These are phyloP conservation scores for Candida sphagnicola DNA, from an alignment of 805 yeast species.

Conservation along the genomic window DNA sequence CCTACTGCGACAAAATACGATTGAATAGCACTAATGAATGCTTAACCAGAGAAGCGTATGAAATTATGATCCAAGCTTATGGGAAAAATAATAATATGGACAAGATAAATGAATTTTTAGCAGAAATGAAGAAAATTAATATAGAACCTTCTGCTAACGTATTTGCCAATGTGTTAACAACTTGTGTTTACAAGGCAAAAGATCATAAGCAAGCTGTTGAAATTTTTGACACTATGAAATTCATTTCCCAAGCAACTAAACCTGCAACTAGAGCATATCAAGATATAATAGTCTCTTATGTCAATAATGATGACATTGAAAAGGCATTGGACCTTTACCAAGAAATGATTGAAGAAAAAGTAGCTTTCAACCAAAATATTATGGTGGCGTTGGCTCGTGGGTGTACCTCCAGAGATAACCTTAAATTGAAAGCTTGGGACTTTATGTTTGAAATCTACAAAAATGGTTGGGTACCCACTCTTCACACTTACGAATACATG, in stretches of 20 bases:
- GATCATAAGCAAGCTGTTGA: constrained; percentile 61
- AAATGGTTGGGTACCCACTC: constrained; percentile 37
- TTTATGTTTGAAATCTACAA: constrained; percentile 63
- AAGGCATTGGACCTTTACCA: constrained; percentile 71
- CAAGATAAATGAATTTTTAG: constrained; percentile 34
- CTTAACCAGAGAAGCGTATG: constrained; percentile 39
- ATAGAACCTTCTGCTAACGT: constrained; percentile 42
- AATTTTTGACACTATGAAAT: constrained; percentile 83
- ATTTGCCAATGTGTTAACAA: constrained; percentile 56
- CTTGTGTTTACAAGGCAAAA: constrained; percentile 49
- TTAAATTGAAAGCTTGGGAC: constrained; percentile 67
- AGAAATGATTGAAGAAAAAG: constrained; percentile 49
- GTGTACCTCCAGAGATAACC: constrained; percentile 50
- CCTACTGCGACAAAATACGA: constrained; percentile 23
- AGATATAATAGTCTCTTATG: constrained; percentile 64
- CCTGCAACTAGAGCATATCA: constrained; percentile 71
- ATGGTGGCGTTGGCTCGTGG: constrained; percentile 63
- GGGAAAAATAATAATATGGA: constrained; percentile 37
- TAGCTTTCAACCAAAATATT: constrained; percentile 29
- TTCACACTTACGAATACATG: constrained; percentile 60
- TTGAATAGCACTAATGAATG: background rate
- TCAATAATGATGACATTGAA: constrained; percentile 60
- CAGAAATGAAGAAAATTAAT: constrained; percentile 32
- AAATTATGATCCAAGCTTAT: constrained; percentile 42
- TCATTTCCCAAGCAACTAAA: constrained; percentile 56